Evolutionary conservation across 305 asterid genomes (phyloP).

Genomic region (Fraxinus albicans): DNA sequence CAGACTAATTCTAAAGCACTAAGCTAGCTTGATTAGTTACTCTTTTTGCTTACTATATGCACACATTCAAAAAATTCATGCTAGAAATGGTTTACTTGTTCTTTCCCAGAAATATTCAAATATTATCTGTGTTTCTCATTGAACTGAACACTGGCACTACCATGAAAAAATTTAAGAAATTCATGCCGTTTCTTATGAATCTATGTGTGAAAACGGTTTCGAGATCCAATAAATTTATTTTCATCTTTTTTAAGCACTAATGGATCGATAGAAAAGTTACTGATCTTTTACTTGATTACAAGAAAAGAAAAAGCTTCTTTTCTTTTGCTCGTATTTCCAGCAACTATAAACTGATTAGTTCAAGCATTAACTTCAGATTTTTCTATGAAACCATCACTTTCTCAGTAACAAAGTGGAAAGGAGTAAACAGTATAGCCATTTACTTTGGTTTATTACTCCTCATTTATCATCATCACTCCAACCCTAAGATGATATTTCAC

Average conservation of each 20-base stretch:
- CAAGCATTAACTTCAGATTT: background rate
- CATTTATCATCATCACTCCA: conserved; percentile 18
- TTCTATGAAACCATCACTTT: conserved; percentile 27
- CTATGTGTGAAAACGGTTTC: background rate
- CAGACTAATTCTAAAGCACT: background rate
- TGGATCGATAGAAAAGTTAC: background rate
- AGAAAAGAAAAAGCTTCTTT: background rate
- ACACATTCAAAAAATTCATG: background rate
- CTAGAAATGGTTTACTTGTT: background rate
- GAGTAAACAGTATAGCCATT: background rate
- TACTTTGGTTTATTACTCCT: background rate
- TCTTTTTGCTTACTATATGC: background rate
- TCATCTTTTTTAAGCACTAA: background rate
- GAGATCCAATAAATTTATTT: background rate
- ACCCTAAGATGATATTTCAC: conserved; percentile 31
- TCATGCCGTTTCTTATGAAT: background rate
- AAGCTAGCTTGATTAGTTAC: background rate
- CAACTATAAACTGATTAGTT: background rate
- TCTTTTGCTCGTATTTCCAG: background rate
- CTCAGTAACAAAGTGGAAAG: conserved; percentile 23
- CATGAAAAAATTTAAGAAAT: background rate
- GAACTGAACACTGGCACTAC: background rate
- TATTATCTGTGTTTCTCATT: background rate
- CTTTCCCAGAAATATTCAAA: background rate
- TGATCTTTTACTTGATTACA: background rate